A percentile compares a stretch with the other conserved stretches of the same genome.
Evolutionary conservation across 148 eudicot genomes (phyloP).

Genomic region (Heliamphora exappendiculata): DNA sequence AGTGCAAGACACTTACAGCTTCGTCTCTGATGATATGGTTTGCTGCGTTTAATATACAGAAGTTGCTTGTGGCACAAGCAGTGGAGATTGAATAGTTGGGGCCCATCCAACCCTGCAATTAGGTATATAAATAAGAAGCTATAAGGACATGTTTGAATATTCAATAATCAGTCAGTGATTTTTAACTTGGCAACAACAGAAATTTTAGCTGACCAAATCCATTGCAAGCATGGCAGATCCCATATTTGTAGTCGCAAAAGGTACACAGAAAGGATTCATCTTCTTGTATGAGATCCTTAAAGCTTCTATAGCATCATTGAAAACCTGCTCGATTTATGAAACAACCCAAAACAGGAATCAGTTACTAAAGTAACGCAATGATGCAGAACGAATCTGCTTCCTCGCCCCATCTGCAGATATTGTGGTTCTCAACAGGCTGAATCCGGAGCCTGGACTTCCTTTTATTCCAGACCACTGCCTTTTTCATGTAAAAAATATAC

Average conservation of each 20-base stretch:
- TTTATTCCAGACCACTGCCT: background rate
- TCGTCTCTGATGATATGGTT: conserved; percentile 94
- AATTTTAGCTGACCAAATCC: conserved; percentile 65
- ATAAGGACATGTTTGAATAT: conserved; percentile 10
- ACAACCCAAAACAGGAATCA: conserved; percentile 13
- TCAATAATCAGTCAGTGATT: background rate
- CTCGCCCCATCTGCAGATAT: background rate
- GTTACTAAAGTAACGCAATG: background rate
- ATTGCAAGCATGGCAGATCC: conserved; percentile 97
- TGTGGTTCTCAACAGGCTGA: background rate
- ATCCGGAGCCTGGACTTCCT: background rate
- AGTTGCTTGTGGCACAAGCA: conserved; percentile 98
- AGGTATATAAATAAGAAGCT: conserved; percentile 5
- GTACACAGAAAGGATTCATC: conserved; percentile 96
- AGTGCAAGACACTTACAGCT: conserved; percentile 58
- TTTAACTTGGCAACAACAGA: conserved; percentile 2
- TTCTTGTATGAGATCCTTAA: conserved; percentile 83
- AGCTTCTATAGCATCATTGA: conserved; percentile 83
- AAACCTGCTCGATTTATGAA: conserved; percentile 52
- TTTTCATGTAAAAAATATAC: background rate
- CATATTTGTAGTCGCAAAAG: conserved; percentile 94
- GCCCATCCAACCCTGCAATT: conserved; percentile 94
- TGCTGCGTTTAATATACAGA: conserved; percentile 84
- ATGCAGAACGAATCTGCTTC: conserved; percentile 6
- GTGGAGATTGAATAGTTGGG: conserved; percentile 94